Base-by-base conservation (phyloP, 2,329 filamentous ascomycete genomes). In the Neonectria neomacrospora region DNA sequence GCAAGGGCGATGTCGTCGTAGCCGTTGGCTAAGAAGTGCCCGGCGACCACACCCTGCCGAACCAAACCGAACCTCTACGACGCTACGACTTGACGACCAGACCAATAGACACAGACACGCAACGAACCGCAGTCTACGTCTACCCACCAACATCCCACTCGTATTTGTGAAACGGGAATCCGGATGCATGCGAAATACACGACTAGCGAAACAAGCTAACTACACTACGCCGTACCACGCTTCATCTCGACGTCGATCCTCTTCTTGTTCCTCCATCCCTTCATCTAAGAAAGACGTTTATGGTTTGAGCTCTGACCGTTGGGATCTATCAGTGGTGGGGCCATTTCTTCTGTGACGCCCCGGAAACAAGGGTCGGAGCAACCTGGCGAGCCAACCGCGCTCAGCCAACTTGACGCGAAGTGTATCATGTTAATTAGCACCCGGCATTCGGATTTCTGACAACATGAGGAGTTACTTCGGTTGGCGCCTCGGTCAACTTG, bases 1-100 rank as follows among this genome's bases (percentile, higher is more conserved):
- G 84, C 75, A 82, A 82, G 58, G 80, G 80, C 56, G 80, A 84
- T 62, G 81, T 85, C 51, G 81, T 86, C 45, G 71, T 84, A 54
- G 78, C 79, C 10, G 82, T 84, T 73, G 78, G 76, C 56, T 78
- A 72, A 71, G 69, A 34, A 68, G 37, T 26, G 26, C n/a, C 20
- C 9, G 37, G 41, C 42, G 7, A 55, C 26, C 10, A 23, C 41
- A n/a, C 58, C 56, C 50, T 26, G 11, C 32, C 55, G 50, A 54
- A 20, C 44, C 64, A 59, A 56, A 20, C 44, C 64, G 58, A 56
- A 37, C 52, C 16, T 48, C 63, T 54, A 72, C 63, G 70, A 72
- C 48, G 44, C 67, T 64, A 73, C 45, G 70, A 72, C 61, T 54
- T 48, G 28, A 63, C 54, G n/a, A 41, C 37, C 30, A 32, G 60